Conservation (phyloP, 176 grass and related monocot species). For the Coix lacrymajobi region DNA sequence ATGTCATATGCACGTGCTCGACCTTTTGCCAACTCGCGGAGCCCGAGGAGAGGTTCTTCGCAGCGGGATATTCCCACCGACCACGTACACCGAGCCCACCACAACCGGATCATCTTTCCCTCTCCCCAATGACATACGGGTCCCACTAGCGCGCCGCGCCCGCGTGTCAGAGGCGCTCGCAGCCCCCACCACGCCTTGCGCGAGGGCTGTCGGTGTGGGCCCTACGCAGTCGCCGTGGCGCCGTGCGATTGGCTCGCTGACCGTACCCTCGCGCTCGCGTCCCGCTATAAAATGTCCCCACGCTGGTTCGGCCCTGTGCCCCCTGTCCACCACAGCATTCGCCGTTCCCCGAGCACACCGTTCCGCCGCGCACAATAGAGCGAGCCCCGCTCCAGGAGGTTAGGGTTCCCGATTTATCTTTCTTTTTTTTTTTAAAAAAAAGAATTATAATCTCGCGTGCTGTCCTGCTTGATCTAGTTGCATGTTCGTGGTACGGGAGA, state of each 20-base stretch:
- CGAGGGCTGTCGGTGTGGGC: not conserved
- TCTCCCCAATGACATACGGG: fast-evolving
- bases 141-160: fast-evolving
- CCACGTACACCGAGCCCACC: not conserved
- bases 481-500: not conserved
- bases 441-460: not conserved
- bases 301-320: not conserved
- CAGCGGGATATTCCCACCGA: conserved; percentile 9
- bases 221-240: not conserved
- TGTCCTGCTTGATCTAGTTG: not conserved
- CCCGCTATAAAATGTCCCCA: not conserved
- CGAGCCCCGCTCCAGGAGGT: not conserved
- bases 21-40: not conserved
- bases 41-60: not conserved
- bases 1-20: not conserved
- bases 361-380: not conserved
- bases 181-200: not conserved
- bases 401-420: not conserved
- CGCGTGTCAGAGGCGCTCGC: not conserved
- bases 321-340: not conserved
- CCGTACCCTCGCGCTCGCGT: not conserved
- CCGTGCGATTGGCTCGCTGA: not conserved
- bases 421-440: not conserved
- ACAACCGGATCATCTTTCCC: fast-evolving
- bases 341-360: not conserved